Evolutionary conservation across 495 filamentous ascomycete genomes (phyloP).

Genomic region (Neurospora sp.): DNA sequence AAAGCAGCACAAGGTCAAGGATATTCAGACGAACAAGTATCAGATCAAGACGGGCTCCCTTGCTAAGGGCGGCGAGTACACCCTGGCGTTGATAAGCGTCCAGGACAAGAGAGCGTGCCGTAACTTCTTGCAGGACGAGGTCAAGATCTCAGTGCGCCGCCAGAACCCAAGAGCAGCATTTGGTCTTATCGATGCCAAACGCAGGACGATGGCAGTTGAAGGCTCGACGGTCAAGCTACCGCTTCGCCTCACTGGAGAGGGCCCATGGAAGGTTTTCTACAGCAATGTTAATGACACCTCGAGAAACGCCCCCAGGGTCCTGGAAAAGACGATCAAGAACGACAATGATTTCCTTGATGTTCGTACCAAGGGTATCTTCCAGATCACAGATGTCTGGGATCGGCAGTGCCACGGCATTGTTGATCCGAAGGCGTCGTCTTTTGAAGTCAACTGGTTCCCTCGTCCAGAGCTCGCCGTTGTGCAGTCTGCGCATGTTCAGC

Average conservation of each 20-base stretch:
- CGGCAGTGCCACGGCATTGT: constrained; percentile 68
- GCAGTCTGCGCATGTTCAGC: constrained; percentile 46
- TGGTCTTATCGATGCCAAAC: constrained; percentile 68
- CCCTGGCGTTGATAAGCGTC: constrained; percentile 67
- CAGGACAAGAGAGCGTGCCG: constrained; percentile 82
- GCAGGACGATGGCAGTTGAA: constrained; percentile 63
- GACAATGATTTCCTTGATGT: constrained; percentile 65
- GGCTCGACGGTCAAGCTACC: constrained; percentile 62
- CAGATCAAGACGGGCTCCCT: constrained; percentile 66
- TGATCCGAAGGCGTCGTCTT: constrained; percentile 57
- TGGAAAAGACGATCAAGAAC: constrained; percentile 32
- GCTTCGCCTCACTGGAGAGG: constrained; percentile 68
- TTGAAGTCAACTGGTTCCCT: constrained; percentile 74
- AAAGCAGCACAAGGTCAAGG: constrained; percentile 51
- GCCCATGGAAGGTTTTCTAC: constrained; percentile 72
- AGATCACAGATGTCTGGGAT: constrained; percentile 68
- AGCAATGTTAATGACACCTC: constrained; percentile 46
- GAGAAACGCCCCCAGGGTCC: constrained; percentile 4
- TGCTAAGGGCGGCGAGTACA: constrained; percentile 75
- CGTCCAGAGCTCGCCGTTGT: constrained; percentile 62
- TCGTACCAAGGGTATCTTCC: constrained; percentile 57
- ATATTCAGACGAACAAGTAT: constrained; percentile 47
- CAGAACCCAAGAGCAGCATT: constrained; percentile 80
- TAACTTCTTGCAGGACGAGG: constrained; percentile 66
- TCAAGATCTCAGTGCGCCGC: constrained; percentile 73